These are phyloP conservation scores for Talaromyces stipitatus DNA, from an alignment of 495 filamentous ascomycete species.

Conservation along the genomic window DNA sequence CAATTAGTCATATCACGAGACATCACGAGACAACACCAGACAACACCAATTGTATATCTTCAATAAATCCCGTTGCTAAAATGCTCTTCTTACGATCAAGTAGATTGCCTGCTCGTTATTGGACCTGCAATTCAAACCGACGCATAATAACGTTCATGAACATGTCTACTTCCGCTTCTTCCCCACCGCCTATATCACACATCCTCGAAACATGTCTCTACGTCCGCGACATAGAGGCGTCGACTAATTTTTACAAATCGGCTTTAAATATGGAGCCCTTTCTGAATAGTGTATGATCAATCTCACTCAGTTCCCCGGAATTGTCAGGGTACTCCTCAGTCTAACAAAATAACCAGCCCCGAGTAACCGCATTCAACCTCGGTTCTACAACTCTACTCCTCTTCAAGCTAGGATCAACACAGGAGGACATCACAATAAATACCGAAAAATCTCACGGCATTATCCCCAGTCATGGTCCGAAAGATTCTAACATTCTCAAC, in stretches of 20 bases:
- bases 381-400: constrained; percentile 1
- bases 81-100: background rate
- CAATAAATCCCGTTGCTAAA: background rate
- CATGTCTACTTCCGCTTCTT: background rate
- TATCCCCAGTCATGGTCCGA: background rate
- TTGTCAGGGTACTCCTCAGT: too few relatives aligned
- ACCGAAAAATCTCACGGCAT: background rate
- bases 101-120: background rate
- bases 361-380: background rate
- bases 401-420: background rate
- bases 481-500: background rate
- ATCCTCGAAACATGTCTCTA: constrained; percentile 4
- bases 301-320: background rate
- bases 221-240: background rate
- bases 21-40: too few relatives aligned
- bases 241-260: background rate
- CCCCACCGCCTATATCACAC: background rate
- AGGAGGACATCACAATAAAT: background rate
- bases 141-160: background rate
- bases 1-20: background rate
- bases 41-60: too few relatives aligned
- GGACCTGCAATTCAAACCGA: background rate
- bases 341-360: background rate
- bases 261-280: background rate
- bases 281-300: background rate